phyloP scores from a whole-genome alignment of 768 basidiomycete species.

The Exidia glandulosa region DNA sequence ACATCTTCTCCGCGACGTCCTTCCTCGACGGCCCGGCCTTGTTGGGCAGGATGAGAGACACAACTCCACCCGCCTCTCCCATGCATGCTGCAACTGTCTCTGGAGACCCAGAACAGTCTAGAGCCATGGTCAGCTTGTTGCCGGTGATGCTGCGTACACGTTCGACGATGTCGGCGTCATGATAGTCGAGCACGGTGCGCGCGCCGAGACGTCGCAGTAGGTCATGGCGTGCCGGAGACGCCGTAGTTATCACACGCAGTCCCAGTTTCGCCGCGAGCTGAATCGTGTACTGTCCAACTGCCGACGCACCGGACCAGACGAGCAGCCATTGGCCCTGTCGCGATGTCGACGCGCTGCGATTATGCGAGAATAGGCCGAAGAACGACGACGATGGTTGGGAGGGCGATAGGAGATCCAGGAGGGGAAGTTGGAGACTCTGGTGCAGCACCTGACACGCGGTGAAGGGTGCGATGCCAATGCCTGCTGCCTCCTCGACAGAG shows the following conservation, averaged over 20 bases:
- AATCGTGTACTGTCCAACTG: no score
- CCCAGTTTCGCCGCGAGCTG: no score
- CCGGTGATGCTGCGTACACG: constrained; percentile 24
- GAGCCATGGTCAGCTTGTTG: constrained; percentile 18
- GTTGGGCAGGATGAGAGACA: constrained; percentile 35
- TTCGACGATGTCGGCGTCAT: constrained; percentile 22
- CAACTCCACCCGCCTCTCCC: constrained; percentile 24
- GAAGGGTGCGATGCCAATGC: constrained; percentile 7
- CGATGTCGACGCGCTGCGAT: neutral
- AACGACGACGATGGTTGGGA: no score
- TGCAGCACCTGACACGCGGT: constrained; percentile 9
- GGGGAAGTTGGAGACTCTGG: neutral
- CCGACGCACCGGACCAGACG: neutral
- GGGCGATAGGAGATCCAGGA: neutral
- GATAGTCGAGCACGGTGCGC: constrained; percentile 30
- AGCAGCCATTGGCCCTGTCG: neutral
- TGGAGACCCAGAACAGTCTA: constrained; percentile 29
- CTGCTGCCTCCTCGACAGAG: constrained; percentile 10
- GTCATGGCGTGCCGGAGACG: constrained; percentile 28
- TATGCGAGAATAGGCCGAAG: no score
- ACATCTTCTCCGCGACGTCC: neutral
- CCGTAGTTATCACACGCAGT: constrained; percentile 25
- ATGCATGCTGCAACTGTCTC: constrained; percentile 28
- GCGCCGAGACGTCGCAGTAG: constrained; percentile 32
- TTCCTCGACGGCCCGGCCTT: constrained; percentile 24